phyloP scores from a whole-genome alignment of 371 early-diverging fungal genomes.

The Rhizomucor pusillus region DNA sequence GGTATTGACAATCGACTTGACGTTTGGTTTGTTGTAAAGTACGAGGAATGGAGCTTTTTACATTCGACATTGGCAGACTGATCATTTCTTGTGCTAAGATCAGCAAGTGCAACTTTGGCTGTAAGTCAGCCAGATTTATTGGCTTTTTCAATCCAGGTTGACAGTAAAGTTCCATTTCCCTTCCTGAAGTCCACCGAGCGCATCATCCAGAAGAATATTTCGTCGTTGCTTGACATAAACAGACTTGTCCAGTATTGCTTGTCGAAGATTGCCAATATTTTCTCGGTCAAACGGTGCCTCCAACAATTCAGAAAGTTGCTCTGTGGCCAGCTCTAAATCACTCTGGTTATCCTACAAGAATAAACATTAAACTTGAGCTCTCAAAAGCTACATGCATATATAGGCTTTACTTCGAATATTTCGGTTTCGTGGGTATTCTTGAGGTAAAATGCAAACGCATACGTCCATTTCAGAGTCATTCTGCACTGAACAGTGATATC shows the following conservation, averaged over 20 bases:
- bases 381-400: background rate
- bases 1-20: too few species aligned
- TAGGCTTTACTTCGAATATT: constrained; percentile 66
- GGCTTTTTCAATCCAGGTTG: too few species aligned
- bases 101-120: constrained; percentile 40
- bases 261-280: constrained; percentile 75
- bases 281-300: constrained; percentile 81
- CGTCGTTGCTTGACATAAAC: constrained; percentile 76
- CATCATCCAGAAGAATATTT: constrained; percentile 81
- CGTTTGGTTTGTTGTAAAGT: too few species aligned
- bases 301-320: constrained; percentile 84
- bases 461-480: constrained; percentile 90
- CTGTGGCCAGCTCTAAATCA: constrained; percentile 95
- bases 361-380: background rate
- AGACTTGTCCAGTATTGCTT: constrained; percentile 80
- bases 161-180: constrained; percentile 63
- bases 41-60: too few species aligned
- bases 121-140: too few species aligned
- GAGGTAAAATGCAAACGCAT: constrained; percentile 90
- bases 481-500: constrained; percentile 80
- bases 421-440: constrained; percentile 71
- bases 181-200: constrained; percentile 74
- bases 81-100: constrained; percentile 9
- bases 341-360: constrained; percentile 81
- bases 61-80: too few species aligned